Evolutionary conservation across 2,329 filamentous ascomycete species (phyloP).

Genomic region (Paecilomyces formosus): DNA sequence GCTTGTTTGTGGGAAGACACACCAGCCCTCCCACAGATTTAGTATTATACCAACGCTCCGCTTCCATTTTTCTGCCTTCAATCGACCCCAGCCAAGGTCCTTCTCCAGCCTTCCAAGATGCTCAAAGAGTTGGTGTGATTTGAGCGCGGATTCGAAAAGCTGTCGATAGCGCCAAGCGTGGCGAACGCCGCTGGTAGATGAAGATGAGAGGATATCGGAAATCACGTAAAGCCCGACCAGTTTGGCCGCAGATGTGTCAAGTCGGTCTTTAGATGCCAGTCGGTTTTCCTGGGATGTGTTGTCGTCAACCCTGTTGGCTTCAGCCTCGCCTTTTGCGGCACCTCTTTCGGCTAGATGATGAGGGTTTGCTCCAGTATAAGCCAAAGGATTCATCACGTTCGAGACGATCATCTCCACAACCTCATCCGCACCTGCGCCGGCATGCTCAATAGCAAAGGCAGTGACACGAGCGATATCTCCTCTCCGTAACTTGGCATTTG

Average conservation of each 20-base stretch:
- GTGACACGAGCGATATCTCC: constrained; percentile 83
- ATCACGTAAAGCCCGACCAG: constrained; percentile 76
- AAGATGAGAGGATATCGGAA: constrained; percentile 72
- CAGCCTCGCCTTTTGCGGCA: constrained; percentile 22
- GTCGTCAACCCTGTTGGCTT: constrained; percentile 18
- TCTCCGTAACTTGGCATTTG: constrained; percentile 65
- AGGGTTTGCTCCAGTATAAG: constrained; percentile 64
- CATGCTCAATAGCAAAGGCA: constrained; percentile 81
- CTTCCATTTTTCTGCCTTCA: constrained; percentile 80
- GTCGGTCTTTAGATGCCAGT: constrained; percentile 32
- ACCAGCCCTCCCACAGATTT: constrained; percentile 59
- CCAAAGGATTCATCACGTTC: constrained; percentile 72
- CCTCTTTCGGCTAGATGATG: constrained; percentile 28
- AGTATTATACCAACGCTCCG: constrained; percentile 64
- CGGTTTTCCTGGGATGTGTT: constrained; percentile 30
- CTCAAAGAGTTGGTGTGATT: constrained; percentile 63
- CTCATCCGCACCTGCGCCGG: constrained; percentile 77
- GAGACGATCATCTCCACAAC: constrained; percentile 81
- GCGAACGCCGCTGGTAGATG: constrained; percentile 65
- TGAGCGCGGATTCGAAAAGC: constrained; percentile 67
- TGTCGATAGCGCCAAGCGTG: constrained; percentile 83
- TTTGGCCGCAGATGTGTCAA: constrained; percentile 65
- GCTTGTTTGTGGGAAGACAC: constrained; percentile 63
- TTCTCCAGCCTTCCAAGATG: constrained; percentile 66
- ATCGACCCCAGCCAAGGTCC: constrained; percentile 67